phyloP scores from a whole-genome alignment of 768 basidiomycete genomes.

The Crucibulum laeve region DNA sequence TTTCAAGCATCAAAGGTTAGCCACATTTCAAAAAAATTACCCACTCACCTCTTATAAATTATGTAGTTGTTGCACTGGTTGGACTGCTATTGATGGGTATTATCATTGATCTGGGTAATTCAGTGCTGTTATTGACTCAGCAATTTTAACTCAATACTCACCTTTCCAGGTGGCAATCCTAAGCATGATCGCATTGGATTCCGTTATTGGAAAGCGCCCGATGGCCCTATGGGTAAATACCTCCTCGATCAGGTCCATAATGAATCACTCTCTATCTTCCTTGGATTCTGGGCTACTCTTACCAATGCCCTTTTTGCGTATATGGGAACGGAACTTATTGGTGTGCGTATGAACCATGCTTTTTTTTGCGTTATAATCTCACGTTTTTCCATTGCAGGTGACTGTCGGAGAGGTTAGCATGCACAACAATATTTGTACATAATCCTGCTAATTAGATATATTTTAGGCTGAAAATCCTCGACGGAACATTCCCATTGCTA shows the following conservation, averaged over 20 bases:
- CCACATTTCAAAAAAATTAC: slow-evolving; percentile 18
- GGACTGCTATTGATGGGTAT: slow-evolving; percentile 56
- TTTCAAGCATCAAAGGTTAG: slow-evolving; percentile 62
- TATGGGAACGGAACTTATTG: slow-evolving; percentile 75
- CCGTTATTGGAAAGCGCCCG: slow-evolving; percentile 41
- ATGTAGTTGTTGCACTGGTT: slow-evolving; percentile 36
- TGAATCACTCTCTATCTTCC: slow-evolving; percentile 47
- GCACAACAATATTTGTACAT: not conserved
- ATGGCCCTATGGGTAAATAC: slow-evolving; percentile 57
- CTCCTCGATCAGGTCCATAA: slow-evolving; percentile 44
- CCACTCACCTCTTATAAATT: not conserved
- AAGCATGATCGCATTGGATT: slow-evolving; percentile 44
- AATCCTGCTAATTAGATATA: slow-evolving; percentile 2
- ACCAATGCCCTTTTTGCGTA: slow-evolving; percentile 73
- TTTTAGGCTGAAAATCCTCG: slow-evolving; percentile 66
- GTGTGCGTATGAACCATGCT: slow-evolving; percentile 39
- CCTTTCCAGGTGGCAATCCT: slow-evolving; percentile 43
- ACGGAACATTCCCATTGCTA: slow-evolving; percentile 70
- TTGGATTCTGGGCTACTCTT: slow-evolving; percentile 69
- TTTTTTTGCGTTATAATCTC: not conserved
- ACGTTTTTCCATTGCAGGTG: slow-evolving; percentile 19
- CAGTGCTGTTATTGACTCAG: slow-evolving; percentile 23
- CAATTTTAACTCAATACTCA: slow-evolving; percentile 25
- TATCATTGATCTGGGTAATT: slow-evolving; percentile 60
- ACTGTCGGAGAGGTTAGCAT: slow-evolving; percentile 40